These are phyloP conservation scores for Curvularia eragrostidis DNA, from an alignment of 2,329 filamentous ascomycete species.

Conservation along the genomic window DNA sequence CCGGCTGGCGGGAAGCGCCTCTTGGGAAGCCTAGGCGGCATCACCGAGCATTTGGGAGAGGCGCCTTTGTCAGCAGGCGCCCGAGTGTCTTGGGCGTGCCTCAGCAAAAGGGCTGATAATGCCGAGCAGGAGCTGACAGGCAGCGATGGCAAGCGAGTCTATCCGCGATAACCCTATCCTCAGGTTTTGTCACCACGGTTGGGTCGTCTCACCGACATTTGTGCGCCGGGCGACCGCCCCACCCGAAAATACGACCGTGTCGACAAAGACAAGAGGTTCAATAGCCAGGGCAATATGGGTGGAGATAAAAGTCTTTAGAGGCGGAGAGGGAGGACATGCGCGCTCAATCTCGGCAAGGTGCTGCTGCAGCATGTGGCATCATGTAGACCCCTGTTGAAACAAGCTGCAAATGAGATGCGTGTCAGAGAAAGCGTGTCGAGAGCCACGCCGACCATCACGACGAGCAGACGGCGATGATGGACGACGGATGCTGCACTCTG, in stretches of 20 bases:
- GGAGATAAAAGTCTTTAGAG: slow-evolving; percentile 22
- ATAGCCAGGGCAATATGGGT: slow-evolving; percentile 36
- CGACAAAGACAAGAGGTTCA: slow-evolving; percentile 12
- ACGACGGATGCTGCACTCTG: not conserved
- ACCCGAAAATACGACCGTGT: slow-evolving; percentile 17
- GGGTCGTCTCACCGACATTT: slow-evolving; percentile 43
- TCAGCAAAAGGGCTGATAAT: slow-evolving; percentile 6
- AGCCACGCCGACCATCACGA: slow-evolving; percentile 19
- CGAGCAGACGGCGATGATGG: no score
- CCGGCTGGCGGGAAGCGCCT: slow-evolving; percentile 28
- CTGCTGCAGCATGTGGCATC: slow-evolving; percentile 29
- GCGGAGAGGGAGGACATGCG: slow-evolving; percentile 15
- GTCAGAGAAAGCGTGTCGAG: slow-evolving; percentile 28
- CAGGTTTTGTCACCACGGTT: not conserved
- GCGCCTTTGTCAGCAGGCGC: slow-evolving; percentile 17
- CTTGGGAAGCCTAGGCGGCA: slow-evolving; percentile 19
- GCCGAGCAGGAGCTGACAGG: not conserved
- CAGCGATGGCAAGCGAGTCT: not conserved
- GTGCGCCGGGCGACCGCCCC: slow-evolving; percentile 33
- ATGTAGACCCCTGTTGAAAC: slow-evolving; percentile 30
- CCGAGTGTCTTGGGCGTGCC: slow-evolving; percentile 10
- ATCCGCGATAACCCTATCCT: slow-evolving; percentile 8
- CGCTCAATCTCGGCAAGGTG: slow-evolving; percentile 31
- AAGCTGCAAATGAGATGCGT: slow-evolving; percentile 30
- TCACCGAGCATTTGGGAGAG: slow-evolving; percentile 19